Evolutionary conservation across 768 basidiomycete species (phyloP).

Genomic region (Termitomyces sp.): DNA sequence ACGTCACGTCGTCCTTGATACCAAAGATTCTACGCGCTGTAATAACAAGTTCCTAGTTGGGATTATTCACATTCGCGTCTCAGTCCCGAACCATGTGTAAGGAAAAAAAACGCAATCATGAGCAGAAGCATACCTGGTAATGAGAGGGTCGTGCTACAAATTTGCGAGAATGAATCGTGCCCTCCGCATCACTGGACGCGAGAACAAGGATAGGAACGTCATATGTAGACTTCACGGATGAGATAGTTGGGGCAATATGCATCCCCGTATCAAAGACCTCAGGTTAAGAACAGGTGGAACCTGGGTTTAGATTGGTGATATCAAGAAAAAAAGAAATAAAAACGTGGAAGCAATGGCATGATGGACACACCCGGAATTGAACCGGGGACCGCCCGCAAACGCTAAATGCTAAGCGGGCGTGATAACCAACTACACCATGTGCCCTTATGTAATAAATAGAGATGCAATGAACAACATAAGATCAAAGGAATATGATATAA

Average conservation of each 20-base stretch:
- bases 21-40: conserved; percentile 14
- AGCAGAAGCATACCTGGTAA: conserved; percentile 15
- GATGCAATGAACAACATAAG: too few species aligned
- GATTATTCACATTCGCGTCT: not conserved
- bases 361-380: conserved; percentile 26
- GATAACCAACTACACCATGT: conserved; percentile 29
- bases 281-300: not conserved
- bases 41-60: conserved; percentile 17
- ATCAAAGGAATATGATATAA: too few species aligned
- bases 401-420: conserved; percentile 23
- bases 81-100: not conserved
- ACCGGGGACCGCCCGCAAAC: conserved; percentile 22
- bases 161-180: conserved; percentile 9
- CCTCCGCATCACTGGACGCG: conserved; percentile 10
- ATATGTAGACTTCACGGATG: conserved; percentile 9
- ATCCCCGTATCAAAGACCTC: conserved; percentile 5
- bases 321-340: too few species aligned
- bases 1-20: conserved; percentile 1
- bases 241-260: conserved; percentile 17
- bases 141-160: conserved; percentile 20
- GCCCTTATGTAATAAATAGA: not conserved
- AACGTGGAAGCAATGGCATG: too few species aligned
- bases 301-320: too few species aligned
- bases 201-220: conserved; percentile 22
- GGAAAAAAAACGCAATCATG: not conserved